Conservation (phyloP, 257 asterid genomes). For the Capsicum baccatum region DNA sequence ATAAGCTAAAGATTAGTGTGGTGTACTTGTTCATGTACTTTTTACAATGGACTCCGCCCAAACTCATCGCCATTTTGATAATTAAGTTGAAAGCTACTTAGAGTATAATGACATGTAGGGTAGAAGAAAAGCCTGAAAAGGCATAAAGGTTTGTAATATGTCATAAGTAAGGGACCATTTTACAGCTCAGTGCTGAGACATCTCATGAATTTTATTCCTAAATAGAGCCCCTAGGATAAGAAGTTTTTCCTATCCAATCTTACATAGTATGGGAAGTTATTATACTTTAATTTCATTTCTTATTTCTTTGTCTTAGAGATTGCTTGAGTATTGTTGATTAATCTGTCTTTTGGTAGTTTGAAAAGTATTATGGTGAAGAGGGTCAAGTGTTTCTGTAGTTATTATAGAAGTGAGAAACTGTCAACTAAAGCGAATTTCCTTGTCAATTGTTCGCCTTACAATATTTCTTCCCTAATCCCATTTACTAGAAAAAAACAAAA, state of each 20-base stretch:
- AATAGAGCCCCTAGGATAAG: neutral
- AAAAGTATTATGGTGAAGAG: neutral
- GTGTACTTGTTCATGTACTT: neutral
- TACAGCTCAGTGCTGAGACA: neutral
- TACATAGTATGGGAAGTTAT: neutral
- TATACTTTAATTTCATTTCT: neutral
- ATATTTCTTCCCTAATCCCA: too few species aligned
- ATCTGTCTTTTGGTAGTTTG: neutral
- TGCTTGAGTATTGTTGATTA: neutral
- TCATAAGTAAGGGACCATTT: neutral
- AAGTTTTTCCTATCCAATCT: neutral
- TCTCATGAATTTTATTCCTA: conserved; percentile 14
- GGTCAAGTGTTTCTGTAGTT: neutral
- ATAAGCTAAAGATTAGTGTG: neutral
- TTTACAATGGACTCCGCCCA: neutral
- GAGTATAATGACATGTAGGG: conserved; percentile 16
- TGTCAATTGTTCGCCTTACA: neutral
- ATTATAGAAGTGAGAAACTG: neutral
- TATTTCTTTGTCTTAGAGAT: neutral
- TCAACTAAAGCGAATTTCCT: neutral
- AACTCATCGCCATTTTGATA: neutral
- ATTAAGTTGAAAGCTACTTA: neutral
- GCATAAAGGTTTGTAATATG: neutral
- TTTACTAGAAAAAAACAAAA: too few species aligned
- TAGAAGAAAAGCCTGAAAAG: neutral